A percentile compares a stretch with the other conserved stretches of the same genome.
These are phyloP conservation scores for Plenodomus tracheiphilus DNA, from an alignment of 2,329 filamentous ascomycete genomes.

Conservation along the genomic window DNA sequence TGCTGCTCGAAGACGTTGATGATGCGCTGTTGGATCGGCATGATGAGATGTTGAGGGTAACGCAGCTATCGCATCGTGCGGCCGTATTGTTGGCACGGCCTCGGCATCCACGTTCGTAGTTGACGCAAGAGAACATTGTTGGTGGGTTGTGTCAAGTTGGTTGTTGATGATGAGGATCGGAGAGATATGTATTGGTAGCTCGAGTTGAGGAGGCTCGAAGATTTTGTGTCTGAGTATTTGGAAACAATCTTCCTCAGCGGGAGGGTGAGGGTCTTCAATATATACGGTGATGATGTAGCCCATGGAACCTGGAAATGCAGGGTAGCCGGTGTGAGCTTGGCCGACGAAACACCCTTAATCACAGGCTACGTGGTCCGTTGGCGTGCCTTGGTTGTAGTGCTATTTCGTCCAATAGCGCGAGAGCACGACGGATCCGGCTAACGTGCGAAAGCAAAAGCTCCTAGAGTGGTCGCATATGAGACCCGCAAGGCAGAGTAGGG, in stretches of 20 bases:
- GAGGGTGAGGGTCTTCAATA: not conserved
- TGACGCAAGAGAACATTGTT: slow-evolving; percentile 50
- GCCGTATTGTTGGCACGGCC: slow-evolving; percentile 45
- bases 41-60: slow-evolving; percentile 45
- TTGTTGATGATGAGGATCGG: not conserved
- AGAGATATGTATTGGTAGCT: not conserved
- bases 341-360: not conserved
- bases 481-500: not conserved
- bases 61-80: slow-evolving; percentile 44
- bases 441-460: not conserved
- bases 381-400: not conserved
- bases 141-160: not conserved
- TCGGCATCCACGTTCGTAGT: slow-evolving; percentile 50
- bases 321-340: not conserved
- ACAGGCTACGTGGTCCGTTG: not conserved
- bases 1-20: slow-evolving; percentile 34
- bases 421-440: not conserved
- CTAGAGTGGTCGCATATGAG: not conserved
- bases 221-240: not conserved
- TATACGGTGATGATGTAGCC: not conserved
- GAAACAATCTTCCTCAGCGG: not conserved
- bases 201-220: not conserved
- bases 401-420: not conserved
- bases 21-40: slow-evolving; percentile 38
- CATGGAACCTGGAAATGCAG: not conserved